These are phyloP conservation scores for Candida nonsorbophila DNA, from an alignment of 805 yeast genomes.

Conservation along the genomic window DNA sequence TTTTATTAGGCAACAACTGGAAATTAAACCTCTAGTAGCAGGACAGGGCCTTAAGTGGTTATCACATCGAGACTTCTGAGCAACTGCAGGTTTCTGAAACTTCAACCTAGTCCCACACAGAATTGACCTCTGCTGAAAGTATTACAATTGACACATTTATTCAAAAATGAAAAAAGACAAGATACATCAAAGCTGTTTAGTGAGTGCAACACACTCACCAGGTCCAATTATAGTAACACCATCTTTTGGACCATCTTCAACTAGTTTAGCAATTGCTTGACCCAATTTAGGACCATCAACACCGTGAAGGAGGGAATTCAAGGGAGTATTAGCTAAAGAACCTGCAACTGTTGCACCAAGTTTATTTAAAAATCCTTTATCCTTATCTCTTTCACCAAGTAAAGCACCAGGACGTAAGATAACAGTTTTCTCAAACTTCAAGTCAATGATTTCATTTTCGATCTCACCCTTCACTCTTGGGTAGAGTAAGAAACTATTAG, in stretches of 20 bases:
- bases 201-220: too few relatives aligned
- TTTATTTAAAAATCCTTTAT: too few relatives aligned
- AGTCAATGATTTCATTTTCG: constrained; percentile 58
- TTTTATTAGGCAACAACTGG: too few relatives aligned
- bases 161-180: too few relatives aligned
- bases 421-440: constrained; percentile 66
- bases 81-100: too few relatives aligned
- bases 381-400: constrained; percentile 63
- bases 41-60: too few relatives aligned
- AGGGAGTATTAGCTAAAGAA: constrained; percentile 1
- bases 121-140: too few relatives aligned
- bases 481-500: constrained; percentile 56
- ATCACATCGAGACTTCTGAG: too few relatives aligned
- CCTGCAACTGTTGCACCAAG: background rate
- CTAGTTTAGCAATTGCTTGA: constrained; percentile 1
- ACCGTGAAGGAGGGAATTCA: background rate
- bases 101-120: too few relatives aligned
- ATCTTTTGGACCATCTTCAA: background rate
- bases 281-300: constrained; percentile 3
- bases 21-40: too few relatives aligned
- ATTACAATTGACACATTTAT: too few relatives aligned
- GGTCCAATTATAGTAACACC: background rate
- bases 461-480: constrained; percentile 66
- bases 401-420: constrained; percentile 75
- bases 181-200: too few relatives aligned